Conservation (phyloP, 345 rosid species). For the Eucalyptus viminalis region DNA sequence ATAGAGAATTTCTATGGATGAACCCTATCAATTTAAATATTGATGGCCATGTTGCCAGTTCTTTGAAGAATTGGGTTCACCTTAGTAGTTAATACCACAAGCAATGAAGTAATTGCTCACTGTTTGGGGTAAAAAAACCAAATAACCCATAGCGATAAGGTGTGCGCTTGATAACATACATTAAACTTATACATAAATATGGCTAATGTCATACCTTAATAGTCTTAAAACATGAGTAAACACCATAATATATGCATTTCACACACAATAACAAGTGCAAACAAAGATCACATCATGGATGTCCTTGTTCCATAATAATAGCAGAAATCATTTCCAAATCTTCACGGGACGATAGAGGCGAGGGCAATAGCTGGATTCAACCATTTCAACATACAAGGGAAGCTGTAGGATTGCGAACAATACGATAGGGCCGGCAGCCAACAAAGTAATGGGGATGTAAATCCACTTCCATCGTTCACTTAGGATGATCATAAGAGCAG, state of each 20-base stretch:
- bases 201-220: too few species aligned
- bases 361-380: neutral
- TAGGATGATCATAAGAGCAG: neutral
- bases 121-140: neutral
- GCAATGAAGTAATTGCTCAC: neutral
- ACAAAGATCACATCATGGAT: neutral
- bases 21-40: neutral
- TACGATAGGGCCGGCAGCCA: neutral
- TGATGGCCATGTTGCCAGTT: neutral
- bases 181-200: too few species aligned
- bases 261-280: neutral
- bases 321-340: neutral
- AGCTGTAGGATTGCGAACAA: neutral
- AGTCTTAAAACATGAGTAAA: too few species aligned
- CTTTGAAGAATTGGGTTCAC: neutral
- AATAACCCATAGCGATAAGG: neutral
- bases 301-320: neutral
- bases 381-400: neutral
- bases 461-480: neutral
- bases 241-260: neutral
- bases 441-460: neutral
- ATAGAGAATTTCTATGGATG: neutral
- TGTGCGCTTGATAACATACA: neutral
- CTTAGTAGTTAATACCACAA: neutral
- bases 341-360: neutral